Base-by-base conservation (phyloP, 177 flowering plant genomes). In the Vitis hybrid region DNA sequence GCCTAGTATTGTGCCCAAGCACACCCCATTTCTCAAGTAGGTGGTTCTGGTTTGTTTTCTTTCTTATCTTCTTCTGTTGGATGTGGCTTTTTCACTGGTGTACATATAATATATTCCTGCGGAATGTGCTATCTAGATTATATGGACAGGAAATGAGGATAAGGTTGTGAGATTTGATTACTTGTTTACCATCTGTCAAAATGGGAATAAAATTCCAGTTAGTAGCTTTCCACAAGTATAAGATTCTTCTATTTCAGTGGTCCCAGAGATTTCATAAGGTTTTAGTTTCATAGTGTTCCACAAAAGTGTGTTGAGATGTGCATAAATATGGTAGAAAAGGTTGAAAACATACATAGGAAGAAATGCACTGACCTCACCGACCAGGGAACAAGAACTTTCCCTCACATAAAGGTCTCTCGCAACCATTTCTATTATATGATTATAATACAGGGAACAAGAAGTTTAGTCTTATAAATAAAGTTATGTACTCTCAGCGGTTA, bases 1-100 rank as follows among this genome's bases (percentile, higher is more conserved):
- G 76, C 75, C 56, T 86, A 68, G 78, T 18, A 55, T 32, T 26
- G 19, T 63, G 52, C 12, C 68, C 63, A 56, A 60, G 1, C 64
- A 52, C 23, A 51, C 8, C 15, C 62, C 62, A 9, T 21, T 60
- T 21, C 39, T 21, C 62, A 23, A 55, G 5, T 66, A 14, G 48
- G 11, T 34, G 64, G 56, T 39, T 70, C 21, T 62, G 59, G 50
- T 62, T 52, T 39, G 18, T 60, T 13, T 11, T 32, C 56, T 65
- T 51, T 19, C 60, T n/a, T 26, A 10, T 21, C 58, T 73, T 70
- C 65, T 6, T 70, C 65, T 6, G 17, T 14, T 54, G 56, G n/a
- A 54, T 14, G 17, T 54, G 56, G 7, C 1, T 2, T 13, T 13
- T 6, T 54, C 56, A 54, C n/a, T 54, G n/a, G 56, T 54, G 56